Evolutionary conservation across 441 rosid genomes (phyloP).

Genomic region (Erodium trifolium): DNA sequence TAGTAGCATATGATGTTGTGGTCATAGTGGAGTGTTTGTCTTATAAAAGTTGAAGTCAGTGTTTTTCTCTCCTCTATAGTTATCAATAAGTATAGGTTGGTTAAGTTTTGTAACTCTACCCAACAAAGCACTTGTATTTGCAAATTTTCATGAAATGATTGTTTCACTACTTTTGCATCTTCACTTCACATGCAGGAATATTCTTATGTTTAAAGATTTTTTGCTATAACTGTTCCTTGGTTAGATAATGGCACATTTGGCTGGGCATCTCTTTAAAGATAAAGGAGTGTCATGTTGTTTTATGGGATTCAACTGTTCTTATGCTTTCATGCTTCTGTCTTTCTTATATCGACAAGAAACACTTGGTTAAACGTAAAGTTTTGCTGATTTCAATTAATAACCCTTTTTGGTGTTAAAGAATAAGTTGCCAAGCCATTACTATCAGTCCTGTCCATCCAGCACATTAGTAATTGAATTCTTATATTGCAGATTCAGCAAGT

Average conservation of each 20-base stretch:
- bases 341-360: neutral
- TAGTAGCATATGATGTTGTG: neutral
- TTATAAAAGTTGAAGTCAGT: neutral
- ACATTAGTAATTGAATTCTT: slow-evolving; percentile 18
- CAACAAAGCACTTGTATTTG: neutral
- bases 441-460: slow-evolving; percentile 4
- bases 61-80: neutral
- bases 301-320: neutral
- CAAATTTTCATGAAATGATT: neutral
- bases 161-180: neutral
- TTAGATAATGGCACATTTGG: neutral
- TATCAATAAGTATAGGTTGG: neutral
- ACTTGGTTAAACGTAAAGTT: neutral
- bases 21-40: neutral
- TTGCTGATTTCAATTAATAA: neutral
- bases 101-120: neutral
- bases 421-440: neutral
- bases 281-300: neutral
- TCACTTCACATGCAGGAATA: neutral
- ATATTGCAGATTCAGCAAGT: slow-evolving; percentile 74
- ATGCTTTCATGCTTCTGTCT: neutral
- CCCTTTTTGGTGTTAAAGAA: neutral
- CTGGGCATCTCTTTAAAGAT: neutral
- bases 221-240: neutral
- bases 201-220: neutral